Base-by-base conservation (phyloP, 495 filamentous ascomycete species). In the Xylaria venustula region DNA sequence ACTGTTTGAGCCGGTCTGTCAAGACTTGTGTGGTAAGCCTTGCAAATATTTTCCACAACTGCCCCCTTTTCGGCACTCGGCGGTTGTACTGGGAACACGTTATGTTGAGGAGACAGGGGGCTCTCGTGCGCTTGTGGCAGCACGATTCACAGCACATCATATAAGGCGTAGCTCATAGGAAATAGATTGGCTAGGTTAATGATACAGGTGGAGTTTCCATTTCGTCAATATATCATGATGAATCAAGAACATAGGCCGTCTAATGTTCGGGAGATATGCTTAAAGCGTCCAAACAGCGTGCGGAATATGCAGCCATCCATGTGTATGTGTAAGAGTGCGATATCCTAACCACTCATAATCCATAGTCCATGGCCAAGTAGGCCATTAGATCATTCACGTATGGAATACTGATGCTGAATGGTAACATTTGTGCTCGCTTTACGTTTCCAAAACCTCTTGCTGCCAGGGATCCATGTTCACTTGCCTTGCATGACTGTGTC, bases 11-110 rank as follows among this genome's bases (percentile, higher is more conserved):
- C n/a, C n/a, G n/a, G 6, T 59, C 23, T 9, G 34, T 20, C 23
- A 17, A 8, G 34, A 58, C 34, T 45, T 15, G 47, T 17, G 9
- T 45, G 7, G 34, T 14, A n/a, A 28, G 15, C 26, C n/a, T 23
- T 60, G 57, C 56, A n/a, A 28, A 17, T 45, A 17, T 51, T 52
- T 47, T 5, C 40, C 25, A 25, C 47, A 37, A 44, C 32, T 19
- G 48, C 37, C 25, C 17, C 44, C 25, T 15, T 30, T 41, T 22
- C 36, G 15, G 32, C 37, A 52, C 19, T 25, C 48, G 17, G 32
- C 11, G 15, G 22, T 22, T 15, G 36, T 8, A 26, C 19, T 34
- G 36, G 30, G 47, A 36, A n/a, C 15, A 36, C 52, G 25, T 15
- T 17, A 36, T 26, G 0, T 52, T 52, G 44, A 9, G 36, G 37